Conservation (phyloP, 2,329 filamentous ascomycete species). For the Pseudocercospora fijiensis region DNA sequence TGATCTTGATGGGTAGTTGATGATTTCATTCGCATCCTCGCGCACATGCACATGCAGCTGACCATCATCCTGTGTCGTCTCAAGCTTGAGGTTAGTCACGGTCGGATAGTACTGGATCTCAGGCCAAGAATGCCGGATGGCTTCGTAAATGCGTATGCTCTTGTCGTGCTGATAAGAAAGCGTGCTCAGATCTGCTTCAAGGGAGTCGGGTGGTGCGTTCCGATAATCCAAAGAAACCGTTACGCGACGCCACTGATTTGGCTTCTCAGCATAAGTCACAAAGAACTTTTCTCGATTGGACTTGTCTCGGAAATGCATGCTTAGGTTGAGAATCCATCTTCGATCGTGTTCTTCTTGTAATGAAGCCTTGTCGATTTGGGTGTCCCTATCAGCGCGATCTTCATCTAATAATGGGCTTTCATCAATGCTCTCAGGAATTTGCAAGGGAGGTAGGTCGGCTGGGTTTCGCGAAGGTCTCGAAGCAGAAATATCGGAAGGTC, state of each 20-base stretch:
- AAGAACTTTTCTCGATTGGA: conserved; percentile 97
- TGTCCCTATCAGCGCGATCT: conserved; percentile 37
- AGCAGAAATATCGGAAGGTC: not conserved
- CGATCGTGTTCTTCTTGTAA: conserved; percentile 79
- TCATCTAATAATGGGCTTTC: conserved; percentile 19
- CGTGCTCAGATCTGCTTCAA: conserved; percentile 77
- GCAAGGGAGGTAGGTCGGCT: conserved; percentile 26
- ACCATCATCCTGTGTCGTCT: conserved; percentile 79
- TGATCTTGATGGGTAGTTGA: conserved; percentile 73
- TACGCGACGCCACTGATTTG: conserved; percentile 78
- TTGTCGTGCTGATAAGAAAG: conserved; percentile 88
- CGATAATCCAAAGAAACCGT: conserved; percentile 95
- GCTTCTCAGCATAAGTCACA: conserved; percentile 82
- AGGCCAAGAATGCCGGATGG: conserved; percentile 84
- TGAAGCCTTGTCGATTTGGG: conserved; percentile 55
- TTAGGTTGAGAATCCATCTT: conserved; percentile 90
- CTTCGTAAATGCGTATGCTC: conserved; percentile 87
- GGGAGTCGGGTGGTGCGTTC: conserved; percentile 71
- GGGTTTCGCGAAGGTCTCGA: conserved; percentile 16
- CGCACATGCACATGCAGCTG: conserved; percentile 93
- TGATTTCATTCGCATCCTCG: conserved; percentile 95
- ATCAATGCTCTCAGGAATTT: conserved; percentile 24
- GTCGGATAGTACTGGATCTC: conserved; percentile 96
- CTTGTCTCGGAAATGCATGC: conserved; percentile 95
- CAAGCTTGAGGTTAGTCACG: conserved; percentile 90